These are phyloP conservation scores for Physcomitrium patens DNA, from an alignment of 225 moss, liverwort and hornwort genomes.

Conservation along the genomic window DNA sequence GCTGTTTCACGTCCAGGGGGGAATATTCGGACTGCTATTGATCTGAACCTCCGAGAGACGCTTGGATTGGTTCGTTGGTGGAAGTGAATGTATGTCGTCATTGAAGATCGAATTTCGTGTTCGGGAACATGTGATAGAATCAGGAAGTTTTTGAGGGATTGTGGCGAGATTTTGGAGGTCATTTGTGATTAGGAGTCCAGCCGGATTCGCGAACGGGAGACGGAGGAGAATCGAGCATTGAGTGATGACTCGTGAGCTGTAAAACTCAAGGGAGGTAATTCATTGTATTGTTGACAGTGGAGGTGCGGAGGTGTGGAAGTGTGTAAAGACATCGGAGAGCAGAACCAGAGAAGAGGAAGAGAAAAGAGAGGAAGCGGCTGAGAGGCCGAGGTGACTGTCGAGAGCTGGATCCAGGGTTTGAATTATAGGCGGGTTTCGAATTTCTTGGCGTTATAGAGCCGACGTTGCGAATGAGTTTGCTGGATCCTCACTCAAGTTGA, in stretches of 20 bases:
- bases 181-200: constrained; percentile 6
- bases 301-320: not conserved
- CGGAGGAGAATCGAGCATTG: too few relatives aligned
- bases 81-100: too few relatives aligned
- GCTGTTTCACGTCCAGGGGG: too few relatives aligned
- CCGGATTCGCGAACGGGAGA: too few relatives aligned
- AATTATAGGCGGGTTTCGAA: not conserved
- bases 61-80: too few relatives aligned
- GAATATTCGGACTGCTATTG: too few relatives aligned
- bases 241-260: too few relatives aligned
- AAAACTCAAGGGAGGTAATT: too few relatives aligned
- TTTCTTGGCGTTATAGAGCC: constrained; percentile 11
- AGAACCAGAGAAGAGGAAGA: not conserved
- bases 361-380: not conserved
- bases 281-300: not conserved
- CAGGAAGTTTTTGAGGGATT: not conserved
- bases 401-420: not conserved
- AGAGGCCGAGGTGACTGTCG: constrained; percentile 17
- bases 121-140: too few relatives aligned
- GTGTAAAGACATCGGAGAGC: not conserved
- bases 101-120: too few relatives aligned
- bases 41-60: too few relatives aligned
- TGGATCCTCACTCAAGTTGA: constrained; percentile 28
- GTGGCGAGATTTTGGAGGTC: not conserved
- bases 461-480: constrained; percentile 52